A percentile compares a stretch with the other conserved stretches of the same genome.
Evolutionary conservation across 75 land plant species (phyloP).

Genomic region (Selaginella moellendorffii): DNA sequence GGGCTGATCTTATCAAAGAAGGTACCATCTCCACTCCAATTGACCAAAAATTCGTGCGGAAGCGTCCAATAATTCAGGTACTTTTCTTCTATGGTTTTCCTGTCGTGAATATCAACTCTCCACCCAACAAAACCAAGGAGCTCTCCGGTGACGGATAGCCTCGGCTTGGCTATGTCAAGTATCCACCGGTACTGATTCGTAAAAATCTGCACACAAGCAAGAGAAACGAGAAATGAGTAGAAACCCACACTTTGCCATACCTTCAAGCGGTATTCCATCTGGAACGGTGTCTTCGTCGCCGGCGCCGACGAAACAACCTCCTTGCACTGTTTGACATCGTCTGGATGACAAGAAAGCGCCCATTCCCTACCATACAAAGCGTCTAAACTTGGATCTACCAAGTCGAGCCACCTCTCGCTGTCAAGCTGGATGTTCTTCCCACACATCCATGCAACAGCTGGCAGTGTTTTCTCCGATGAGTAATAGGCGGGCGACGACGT

Average conservation of each 20-base stretch:
- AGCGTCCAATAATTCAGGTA: slow-evolving; percentile 5
- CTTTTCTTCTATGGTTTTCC: slow-evolving; percentile 1
- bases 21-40: slow-evolving; percentile 3
- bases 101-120: neutral
- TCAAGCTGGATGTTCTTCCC: neutral
- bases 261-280: slow-evolving; percentile 11
- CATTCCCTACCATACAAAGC: neutral
- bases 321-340: neutral
- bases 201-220: neutral
- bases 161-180: neutral
- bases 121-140: neutral
- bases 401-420: neutral
- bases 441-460: slow-evolving; percentile 1
- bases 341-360: neutral
- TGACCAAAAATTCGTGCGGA: slow-evolving; percentile 1
- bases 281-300: neutral
- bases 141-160: neutral
- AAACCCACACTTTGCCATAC: neutral
- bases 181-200: neutral
- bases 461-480: neutral
- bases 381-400: neutral
- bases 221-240: neutral
- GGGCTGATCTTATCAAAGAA: neutral
- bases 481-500: too few species aligned
- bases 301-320: neutral